Evolutionary conservation across 2,329 filamentous ascomycete species (phyloP), one percentile per base, ranked within the genome.

Genomic region (Fusarium foetens): DNA sequence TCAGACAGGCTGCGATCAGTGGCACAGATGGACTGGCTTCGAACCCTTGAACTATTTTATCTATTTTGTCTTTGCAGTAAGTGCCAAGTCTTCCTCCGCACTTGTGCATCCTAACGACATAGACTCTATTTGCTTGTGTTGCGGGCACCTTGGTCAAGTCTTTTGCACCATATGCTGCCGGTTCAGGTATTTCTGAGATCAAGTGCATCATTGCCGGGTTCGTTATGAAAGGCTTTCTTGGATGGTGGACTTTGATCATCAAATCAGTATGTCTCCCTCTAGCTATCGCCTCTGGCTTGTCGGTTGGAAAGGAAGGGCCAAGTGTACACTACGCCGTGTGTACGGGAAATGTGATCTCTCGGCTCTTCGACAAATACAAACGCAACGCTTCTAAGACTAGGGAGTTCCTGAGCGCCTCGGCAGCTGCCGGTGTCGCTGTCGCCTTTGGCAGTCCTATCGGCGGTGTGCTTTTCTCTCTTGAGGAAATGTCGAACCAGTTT

Each of bases 321-420:
- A 98, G 95, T 81, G 96, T 99, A n/a, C 96, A 99, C 81, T 99
- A 98, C 79, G 96, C 96, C 7, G 96, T 98, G 11, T 98, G 96
- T 78, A 97, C 95, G 0, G 96, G 96, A 64, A 98, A 97, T 81
- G 95, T 99, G 71, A 96, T 99, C 66, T 97, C 94, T 35, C 88
- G 94, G 51, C 88, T 98, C 71, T 99, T 99, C 80, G 89, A 91
- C 80, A 98, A 98, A 81, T 99, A 98, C 81, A 91, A 90, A 78
- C 89, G 91, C 59, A 98, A 96, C 81, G 95, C 95, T 3, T 94
- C 94, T 60, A 98, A 98, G 82, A 98, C 94, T 8, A 88, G 96
- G 61, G 96, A 99, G 83, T 97, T 99, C 31, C 84, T 99, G 72
- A 98, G 94, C 76, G 96, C 96, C 31, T 97, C 94, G 72, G 96